Evolutionary conservation across 2,329 filamentous ascomycete species (phyloP), one percentile per base, ranked within the genome.

Genomic region (Ophidiomyces ophidiicola): DNA sequence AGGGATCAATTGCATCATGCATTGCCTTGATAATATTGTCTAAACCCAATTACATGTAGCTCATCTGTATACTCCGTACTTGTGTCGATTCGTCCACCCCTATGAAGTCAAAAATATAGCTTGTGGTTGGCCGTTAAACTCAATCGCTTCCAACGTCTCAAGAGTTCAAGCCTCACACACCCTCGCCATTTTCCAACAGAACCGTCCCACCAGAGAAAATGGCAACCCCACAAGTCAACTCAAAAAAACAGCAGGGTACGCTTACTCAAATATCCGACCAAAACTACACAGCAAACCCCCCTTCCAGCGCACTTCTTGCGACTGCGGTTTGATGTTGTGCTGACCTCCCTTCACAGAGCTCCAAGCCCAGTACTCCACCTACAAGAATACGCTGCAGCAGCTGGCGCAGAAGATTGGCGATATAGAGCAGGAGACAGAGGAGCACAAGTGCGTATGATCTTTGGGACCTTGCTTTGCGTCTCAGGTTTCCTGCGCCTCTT

Each of bases 331-430:
- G 34, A 32, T 31, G 11, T 19, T 23, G 6, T 18, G 42, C 29
- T 35, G 23, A 12, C 34, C 23, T 8, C 31, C 10, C 18, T 29
- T 8, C 26, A 32, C 46, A 69, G 66, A 69, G 56, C 58, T 69
- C 39, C 66, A 69, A 50, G 50, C 56, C 37, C 66, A 69, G 48
- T 70, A 69, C 51, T 59, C 62, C 28, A 69, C 62, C 48, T 70
- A 73, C 69, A 80, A 79, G 55, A 77, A 73, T 53, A 76, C 70
- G 23, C 74, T 98, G 43, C 88, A 96, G 63, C 83, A 90, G 56
- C 78, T 98, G 53, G 90, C 90, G 20, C 80, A 86, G 56, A 96
- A 94, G 62, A 94, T 98, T 51, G 90, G 90, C 28, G 87, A 96
- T 57, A 87, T 98, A 41, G 90, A 98, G 66, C 85, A 94, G 60